Percentiles rank a stretch among this genome's conserved stretches.
Evolutionary conservation across 169 alveolate species (phyloP).

Genomic region (Nephromyces sp.): DNA sequence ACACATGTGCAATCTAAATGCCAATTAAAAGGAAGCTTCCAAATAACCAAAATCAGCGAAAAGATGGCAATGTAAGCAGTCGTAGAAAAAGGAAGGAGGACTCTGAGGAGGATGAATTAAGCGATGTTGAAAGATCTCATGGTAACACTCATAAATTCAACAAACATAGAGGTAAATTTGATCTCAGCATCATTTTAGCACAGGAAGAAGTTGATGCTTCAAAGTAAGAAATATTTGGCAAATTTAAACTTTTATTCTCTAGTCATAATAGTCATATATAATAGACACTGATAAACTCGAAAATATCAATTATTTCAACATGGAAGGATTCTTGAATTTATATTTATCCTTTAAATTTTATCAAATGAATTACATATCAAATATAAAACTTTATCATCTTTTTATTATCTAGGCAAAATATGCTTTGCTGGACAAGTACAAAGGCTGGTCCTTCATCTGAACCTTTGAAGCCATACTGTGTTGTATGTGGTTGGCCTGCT

Average conservation of each 20-base stretch:
- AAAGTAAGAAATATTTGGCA: neutral
- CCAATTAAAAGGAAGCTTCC: neutral
- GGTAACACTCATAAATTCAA: neutral
- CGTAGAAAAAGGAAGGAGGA: neutral
- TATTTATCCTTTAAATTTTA: too few species aligned
- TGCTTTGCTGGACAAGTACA: neutral
- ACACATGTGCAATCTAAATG: neutral
- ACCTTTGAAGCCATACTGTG: neutral
- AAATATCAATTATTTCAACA: too few species aligned
- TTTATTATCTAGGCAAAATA: neutral
- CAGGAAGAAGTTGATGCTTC: neutral
- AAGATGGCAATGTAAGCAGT: neutral
- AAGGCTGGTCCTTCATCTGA: conserved; percentile 1
- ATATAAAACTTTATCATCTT: too few species aligned
- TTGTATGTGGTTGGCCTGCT: neutral
- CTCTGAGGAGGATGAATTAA: neutral
- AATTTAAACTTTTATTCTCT: too few species aligned
- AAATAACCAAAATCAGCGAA: too few species aligned
- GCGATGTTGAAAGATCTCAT: neutral
- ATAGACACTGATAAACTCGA: too few species aligned
- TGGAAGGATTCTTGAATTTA: too few species aligned
- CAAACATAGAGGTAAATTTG: neutral
- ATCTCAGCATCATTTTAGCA: neutral
- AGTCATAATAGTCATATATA: too few species aligned
- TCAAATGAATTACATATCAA: too few species aligned